phyloP scores from a whole-genome alignment of 2,329 filamentous ascomycete species.

The Chaetomiaceae sp. region DNA sequence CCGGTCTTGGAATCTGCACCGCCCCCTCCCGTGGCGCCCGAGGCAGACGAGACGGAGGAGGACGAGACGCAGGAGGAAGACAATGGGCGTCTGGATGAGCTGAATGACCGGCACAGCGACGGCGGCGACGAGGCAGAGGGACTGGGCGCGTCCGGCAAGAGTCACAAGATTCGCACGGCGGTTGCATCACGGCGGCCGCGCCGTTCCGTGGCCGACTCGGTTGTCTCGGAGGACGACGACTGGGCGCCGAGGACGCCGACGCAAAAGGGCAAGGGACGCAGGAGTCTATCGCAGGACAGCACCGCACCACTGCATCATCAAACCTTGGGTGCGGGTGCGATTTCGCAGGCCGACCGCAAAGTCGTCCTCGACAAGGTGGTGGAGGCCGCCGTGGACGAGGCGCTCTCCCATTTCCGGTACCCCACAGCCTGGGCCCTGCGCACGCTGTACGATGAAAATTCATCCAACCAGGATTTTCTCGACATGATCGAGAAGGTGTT shows the following conservation, averaged over 20 bases:
- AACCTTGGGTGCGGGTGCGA: slow-evolving; percentile 18
- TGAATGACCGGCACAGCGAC: slow-evolving; percentile 7
- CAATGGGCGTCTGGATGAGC: slow-evolving; percentile 20
- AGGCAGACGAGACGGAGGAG: slow-evolving; percentile 25
- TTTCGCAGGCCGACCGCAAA: slow-evolving; percentile 31
- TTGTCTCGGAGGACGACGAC: slow-evolving; percentile 16
- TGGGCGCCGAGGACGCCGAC: slow-evolving; percentile 13
- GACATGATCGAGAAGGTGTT: slow-evolving; percentile 53
- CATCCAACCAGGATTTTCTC: slow-evolving; percentile 45
- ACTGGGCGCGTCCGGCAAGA: not conserved
- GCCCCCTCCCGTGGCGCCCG: slow-evolving; percentile 20
- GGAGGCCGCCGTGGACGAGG: slow-evolving; percentile 52
- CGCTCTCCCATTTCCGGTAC: slow-evolving; percentile 50
- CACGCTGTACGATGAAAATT: slow-evolving; percentile 54
- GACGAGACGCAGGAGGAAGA: slow-evolving; percentile 25
- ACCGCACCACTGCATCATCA: slow-evolving; percentile 17
- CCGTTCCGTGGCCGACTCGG: slow-evolving; percentile 16
- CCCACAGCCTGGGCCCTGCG: slow-evolving; percentile 58
- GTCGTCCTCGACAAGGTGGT: slow-evolving; percentile 47
- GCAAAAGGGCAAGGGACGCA: slow-evolving; percentile 17
- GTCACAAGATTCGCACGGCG: slow-evolving; percentile 7
- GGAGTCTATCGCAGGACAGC: slow-evolving; percentile 22
- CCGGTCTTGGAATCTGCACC: slow-evolving; percentile 5
- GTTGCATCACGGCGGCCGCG: slow-evolving; percentile 15
- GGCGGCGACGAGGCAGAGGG: slow-evolving; percentile 13